Evolutionary conservation across 371 early-diverging fungal genomes (phyloP).

Genomic region (Thermomucor indicae-seudaticae): DNA sequence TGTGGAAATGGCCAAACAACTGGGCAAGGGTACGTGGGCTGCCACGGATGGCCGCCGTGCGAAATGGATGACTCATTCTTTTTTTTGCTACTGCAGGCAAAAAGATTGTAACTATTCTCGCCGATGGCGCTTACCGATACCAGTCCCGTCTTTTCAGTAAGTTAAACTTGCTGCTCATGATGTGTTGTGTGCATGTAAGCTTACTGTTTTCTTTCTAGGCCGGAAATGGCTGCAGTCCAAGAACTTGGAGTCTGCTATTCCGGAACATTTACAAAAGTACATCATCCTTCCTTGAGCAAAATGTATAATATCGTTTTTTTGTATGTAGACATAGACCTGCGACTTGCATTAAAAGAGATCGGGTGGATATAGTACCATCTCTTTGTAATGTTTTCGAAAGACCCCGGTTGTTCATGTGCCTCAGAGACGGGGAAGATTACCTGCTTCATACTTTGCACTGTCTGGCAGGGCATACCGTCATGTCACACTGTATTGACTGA

Average conservation of each 20-base stretch:
- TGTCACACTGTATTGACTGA: too few relatives aligned
- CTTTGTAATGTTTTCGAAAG: too few relatives aligned
- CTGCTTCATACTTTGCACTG: too few relatives aligned
- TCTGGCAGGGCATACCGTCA: too few relatives aligned
- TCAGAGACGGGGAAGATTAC: too few relatives aligned
- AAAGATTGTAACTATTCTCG: conserved; percentile 81
- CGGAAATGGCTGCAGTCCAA: conserved; percentile 83
- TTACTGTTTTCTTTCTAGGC: conserved; percentile 15
- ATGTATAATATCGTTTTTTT: background rate
- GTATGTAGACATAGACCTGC: too few relatives aligned
- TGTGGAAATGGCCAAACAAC: conserved; percentile 81
- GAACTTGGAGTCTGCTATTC: conserved; percentile 72
- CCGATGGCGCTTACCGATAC: conserved; percentile 92
- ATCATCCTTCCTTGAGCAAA: conserved; percentile 54
- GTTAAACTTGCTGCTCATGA: conserved; percentile 6
- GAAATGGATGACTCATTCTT: too few relatives aligned
- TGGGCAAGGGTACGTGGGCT: conserved; percentile 70
- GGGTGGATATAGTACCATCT: too few relatives aligned
- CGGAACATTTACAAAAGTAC: conserved; percentile 82
- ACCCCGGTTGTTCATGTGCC: too few relatives aligned
- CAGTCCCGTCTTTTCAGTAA: conserved; percentile 87
- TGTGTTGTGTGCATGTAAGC: background rate
- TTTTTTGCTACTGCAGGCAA: conserved; percentile 29
- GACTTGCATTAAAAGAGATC: too few relatives aligned
- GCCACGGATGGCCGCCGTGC: too few relatives aligned